Conservation (phyloP, 352 stramenopile species). For the Pythium aquatile region DNA sequence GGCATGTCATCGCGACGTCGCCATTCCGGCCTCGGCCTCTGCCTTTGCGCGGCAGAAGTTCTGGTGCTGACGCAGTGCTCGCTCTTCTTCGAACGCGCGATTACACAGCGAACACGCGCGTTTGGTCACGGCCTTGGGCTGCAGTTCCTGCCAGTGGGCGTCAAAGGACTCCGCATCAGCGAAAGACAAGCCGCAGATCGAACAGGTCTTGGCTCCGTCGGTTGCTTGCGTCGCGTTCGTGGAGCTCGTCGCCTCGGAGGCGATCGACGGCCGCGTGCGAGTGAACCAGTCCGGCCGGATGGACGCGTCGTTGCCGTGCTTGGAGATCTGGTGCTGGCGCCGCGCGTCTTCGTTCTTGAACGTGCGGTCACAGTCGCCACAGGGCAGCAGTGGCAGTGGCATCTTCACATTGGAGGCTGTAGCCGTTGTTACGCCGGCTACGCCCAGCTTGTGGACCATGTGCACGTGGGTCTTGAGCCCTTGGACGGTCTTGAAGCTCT, state of each 20-base stretch:
- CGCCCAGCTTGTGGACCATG: constrained; percentile 79
- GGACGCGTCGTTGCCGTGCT: constrained; percentile 73
- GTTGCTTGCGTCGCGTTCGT: constrained; percentile 20
- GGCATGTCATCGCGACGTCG: constrained; percentile 15
- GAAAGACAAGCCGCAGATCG: constrained; percentile 31
- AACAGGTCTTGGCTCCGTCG: constrained; percentile 33
- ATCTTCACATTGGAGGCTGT: background rate
- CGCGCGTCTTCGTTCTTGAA: constrained; percentile 80
- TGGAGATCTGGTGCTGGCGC: constrained; percentile 73
- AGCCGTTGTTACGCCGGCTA: constrained; percentile 18
- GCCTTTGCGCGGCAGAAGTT: constrained; percentile 52
- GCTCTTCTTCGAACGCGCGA: constrained; percentile 64
- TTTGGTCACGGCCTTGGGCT: constrained; percentile 18
- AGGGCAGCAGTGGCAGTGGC: constrained; percentile 27
- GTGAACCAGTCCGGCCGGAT: constrained; percentile 84
- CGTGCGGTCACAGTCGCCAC: constrained; percentile 46
- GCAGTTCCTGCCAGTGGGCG: constrained; percentile 30
- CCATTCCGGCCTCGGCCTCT: background rate
- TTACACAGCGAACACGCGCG: constrained; percentile 30
- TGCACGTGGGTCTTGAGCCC: constrained; percentile 76
- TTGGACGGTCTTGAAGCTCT: constrained; percentile 68
- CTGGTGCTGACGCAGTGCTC: constrained; percentile 70
- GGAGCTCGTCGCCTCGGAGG: constrained; percentile 29
- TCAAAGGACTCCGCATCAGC: constrained; percentile 18
- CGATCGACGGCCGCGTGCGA: background rate